Evolutionary conservation across 106 monocot genomes (phyloP).

Genomic region (Cymbidium sinense): DNA sequence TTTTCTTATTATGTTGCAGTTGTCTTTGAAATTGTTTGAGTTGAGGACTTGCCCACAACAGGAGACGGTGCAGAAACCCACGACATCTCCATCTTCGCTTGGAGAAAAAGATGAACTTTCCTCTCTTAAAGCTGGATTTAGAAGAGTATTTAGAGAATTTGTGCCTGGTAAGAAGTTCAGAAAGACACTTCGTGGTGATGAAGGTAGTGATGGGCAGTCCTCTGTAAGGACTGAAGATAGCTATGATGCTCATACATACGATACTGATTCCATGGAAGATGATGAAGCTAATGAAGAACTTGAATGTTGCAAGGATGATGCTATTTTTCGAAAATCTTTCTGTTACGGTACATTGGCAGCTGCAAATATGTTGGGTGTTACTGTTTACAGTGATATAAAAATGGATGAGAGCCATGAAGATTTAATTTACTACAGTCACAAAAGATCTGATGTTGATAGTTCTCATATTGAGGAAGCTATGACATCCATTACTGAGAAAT

Average conservation of each 20-base stretch:
- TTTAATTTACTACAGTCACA: conserved; percentile 51
- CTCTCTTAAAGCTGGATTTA: conserved; percentile 46
- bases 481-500: conserved; percentile 14
- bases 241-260: not conserved
- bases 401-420: conserved; percentile 18
- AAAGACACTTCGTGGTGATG: conserved; percentile 33
- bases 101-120: conserved; percentile 50
- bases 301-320: conserved; percentile 30
- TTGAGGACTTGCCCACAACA: not conserved
- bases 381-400: not conserved
- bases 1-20: not conserved
- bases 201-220: conserved; percentile 23
- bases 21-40: conserved; percentile 6
- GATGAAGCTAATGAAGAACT: conserved; percentile 34
- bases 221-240: not conserved
- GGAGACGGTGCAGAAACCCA: not conserved
- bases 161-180: conserved; percentile 29
- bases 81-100: not conserved
- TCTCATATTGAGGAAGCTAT: conserved; percentile 18
- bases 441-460: conserved; percentile 19
- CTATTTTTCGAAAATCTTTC: conserved; percentile 68
- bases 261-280: conserved; percentile 10
- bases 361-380: conserved; percentile 35
- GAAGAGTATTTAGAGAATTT: conserved; percentile 38
- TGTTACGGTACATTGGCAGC: conserved; percentile 66